These are phyloP conservation scores for Colletotrichum incanum DNA, from an alignment of 2,329 filamentous ascomycete genomes.

Conservation along the genomic window DNA sequence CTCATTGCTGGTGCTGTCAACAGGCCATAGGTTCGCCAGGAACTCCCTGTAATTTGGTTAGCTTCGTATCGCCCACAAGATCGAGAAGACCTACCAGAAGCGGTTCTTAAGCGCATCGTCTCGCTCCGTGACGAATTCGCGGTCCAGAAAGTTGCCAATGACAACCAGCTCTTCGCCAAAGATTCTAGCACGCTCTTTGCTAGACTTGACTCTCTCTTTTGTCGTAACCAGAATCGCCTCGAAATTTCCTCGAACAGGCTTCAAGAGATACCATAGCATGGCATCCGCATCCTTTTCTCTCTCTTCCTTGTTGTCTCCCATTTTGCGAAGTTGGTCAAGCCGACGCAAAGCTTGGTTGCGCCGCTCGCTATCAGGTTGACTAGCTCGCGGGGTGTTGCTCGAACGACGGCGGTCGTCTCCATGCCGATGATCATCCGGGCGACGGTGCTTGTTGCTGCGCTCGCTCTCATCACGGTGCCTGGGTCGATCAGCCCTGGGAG, in stretches of 20 bases:
- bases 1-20: constrained; percentile 61
- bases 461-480: constrained; percentile 49
- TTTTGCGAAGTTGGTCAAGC: constrained; percentile 60
- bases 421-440: constrained; percentile 54
- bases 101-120: constrained; percentile 57
- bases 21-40: constrained; percentile 62
- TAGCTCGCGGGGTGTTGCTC: constrained; percentile 37
- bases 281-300: constrained; percentile 62
- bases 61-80: neutral
- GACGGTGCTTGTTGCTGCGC: constrained; percentile 52
- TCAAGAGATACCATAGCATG: constrained; percentile 66
- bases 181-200: constrained; percentile 73
- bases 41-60: constrained; percentile 56
- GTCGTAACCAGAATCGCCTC: constrained; percentile 73
- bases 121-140: constrained; percentile 42
- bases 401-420: constrained; percentile 51
- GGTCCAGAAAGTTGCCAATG: constrained; percentile 75
- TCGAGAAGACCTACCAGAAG: constrained; percentile 41
- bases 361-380: constrained; percentile 50
- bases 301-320: constrained; percentile 67
- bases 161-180: constrained; percentile 74
- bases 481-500: constrained; percentile 49
- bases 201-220: constrained; percentile 73
- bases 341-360: constrained; percentile 59
- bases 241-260: constrained; percentile 73